These are phyloP conservation scores for Clitocybe nebularis DNA, from an alignment of 1,284 basidiomycete species.

Conservation along the genomic window DNA sequence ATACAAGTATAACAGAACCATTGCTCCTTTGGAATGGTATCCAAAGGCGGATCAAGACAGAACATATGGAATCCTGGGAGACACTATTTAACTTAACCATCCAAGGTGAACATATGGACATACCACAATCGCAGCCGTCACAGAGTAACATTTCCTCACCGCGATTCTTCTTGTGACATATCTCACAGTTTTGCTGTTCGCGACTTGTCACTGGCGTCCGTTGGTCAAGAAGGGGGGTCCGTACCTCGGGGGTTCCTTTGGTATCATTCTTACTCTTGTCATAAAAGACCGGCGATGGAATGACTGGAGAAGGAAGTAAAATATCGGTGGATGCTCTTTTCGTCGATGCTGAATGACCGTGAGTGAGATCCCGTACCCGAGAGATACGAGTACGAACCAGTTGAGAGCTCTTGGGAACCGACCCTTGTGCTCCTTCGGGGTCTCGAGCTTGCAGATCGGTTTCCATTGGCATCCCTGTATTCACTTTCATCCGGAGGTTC, in stretches of 20 bases:
- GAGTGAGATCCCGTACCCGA: conserved; percentile 7
- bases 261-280: conserved; percentile 40
- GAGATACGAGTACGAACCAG: conserved; percentile 29
- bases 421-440: conserved; percentile 44
- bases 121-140: conserved; percentile 95
- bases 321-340: conserved; percentile 27
- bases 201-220: conserved; percentile 28
- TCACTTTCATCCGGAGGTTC: conserved; percentile 75
- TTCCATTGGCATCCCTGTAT: conserved; percentile 41
- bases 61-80: conserved; percentile 88
- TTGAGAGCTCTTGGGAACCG: conserved; percentile 36
- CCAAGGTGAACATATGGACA: conserved; percentile 24
- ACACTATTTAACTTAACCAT: conserved; percentile 4
- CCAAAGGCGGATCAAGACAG: conserved; percentile 90
- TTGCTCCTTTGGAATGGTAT: conserved; percentile 83
- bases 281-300: conserved; percentile 43
- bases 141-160: conserved; percentile 92
- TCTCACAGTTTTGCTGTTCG: conserved; percentile 74
- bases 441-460: conserved; percentile 26
- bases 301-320: conserved; percentile 31
- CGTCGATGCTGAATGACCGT: conserved; percentile 24
- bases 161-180: conserved; percentile 85
- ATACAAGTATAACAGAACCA: conserved; percentile 98
- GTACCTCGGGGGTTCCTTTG: conserved; percentile 50
- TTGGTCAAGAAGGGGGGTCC: conserved; percentile 25